Conservation (phyloP, 257 asterid species). For the Solanum chmielewskii region DNA sequence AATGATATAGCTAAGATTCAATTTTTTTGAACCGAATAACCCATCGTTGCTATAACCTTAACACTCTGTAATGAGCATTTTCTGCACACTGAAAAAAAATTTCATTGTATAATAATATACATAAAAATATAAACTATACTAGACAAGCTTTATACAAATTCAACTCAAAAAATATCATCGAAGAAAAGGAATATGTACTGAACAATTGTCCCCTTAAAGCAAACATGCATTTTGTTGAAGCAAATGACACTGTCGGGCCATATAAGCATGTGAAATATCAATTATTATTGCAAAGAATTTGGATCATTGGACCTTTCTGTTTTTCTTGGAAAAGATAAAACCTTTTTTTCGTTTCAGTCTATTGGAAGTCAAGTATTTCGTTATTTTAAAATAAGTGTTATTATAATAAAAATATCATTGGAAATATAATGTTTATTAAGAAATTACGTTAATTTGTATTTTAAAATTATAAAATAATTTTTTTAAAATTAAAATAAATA, state of each 20-base stretch:
- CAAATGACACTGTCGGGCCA: background rate
- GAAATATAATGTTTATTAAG: background rate
- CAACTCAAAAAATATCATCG: too few relatives aligned
- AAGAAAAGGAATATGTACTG: background rate
- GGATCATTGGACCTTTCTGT: background rate
- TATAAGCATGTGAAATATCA: background rate
- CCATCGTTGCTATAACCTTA: too few relatives aligned
- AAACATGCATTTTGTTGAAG: background rate
- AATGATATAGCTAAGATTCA: accelerated
- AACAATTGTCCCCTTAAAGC: background rate
- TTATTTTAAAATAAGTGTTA: background rate
- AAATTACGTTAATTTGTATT: too few relatives aligned
- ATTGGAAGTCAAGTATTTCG: background rate
- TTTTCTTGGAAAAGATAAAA: background rate
- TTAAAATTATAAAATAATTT: too few relatives aligned
- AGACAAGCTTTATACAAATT: too few relatives aligned
- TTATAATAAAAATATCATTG: too few relatives aligned
- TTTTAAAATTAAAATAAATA: too few relatives aligned
- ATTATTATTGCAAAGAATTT: background rate
- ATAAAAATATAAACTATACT: too few relatives aligned
- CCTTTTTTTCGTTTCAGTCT: background rate
- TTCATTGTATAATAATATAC: too few relatives aligned
- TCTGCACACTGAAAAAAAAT: accelerated
- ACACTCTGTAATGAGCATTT: too few relatives aligned
- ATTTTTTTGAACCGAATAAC: too few relatives aligned